Base-by-base conservation (phyloP, 1,284 basidiomycete species). In the Stygiomarasmius scandens region DNA sequence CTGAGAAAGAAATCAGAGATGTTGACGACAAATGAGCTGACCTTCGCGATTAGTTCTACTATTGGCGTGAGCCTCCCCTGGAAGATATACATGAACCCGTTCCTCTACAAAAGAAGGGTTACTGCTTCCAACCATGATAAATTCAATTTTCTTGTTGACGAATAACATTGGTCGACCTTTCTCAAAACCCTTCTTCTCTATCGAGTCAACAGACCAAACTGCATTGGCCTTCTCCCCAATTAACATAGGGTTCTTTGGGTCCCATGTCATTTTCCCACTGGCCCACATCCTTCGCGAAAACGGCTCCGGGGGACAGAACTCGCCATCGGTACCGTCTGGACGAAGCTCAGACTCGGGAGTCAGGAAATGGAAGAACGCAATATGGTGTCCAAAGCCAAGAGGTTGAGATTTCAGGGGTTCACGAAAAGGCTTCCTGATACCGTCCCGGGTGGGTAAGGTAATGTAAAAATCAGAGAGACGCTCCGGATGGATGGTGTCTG, bases 211-310 rank as follows among this genome's bases (percentile, higher is more conserved):
- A 22, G 71, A 80, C 45, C 82, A 79, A 1, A 69, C 67, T 36
- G 86, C 84, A 1, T 61, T 73, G 1, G 84, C 85, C 36, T 68
- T 77, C 38, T 79, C 74, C 10, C 89, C 90, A 22, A 91, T 74
- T 23, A 73, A 65, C 56, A 93, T 71, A 2, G 79, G 76, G 27
- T 74, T 74, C 52, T 67, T 63, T 22, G 69, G 65, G 62, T 84
- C 78, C 87, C 89, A 93, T 38, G 73, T 73, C 67, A 93, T 86
- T 59, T 74, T 79, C 0, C 92, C 92, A 20, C 88, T 84, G 0
- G 89, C 91, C 91, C 92, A 94, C 92, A 94, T 94, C 19, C 92
- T 78, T 45, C 89, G 79, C 19, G 82, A 81, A 72, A 90, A 93
- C 0, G 90, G 91, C 45, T 79, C 71, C 0, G 92, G 92, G 2